Evolutionary conservation across 2,329 filamentous ascomycete genomes (phyloP).

Genomic region (Pseudocercospora fijiensis): DNA sequence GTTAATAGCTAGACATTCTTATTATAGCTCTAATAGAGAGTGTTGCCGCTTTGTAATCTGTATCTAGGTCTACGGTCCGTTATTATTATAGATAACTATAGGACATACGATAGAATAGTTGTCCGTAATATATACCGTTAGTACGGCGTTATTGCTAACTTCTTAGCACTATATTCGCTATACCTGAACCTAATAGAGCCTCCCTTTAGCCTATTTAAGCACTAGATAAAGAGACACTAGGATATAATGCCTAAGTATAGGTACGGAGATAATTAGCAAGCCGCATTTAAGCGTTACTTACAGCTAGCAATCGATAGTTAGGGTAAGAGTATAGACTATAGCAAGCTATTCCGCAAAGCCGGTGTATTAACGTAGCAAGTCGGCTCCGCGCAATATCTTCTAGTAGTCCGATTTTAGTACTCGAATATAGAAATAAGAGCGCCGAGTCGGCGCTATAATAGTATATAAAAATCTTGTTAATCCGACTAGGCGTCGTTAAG

Average conservation of each 20-base stretch:
- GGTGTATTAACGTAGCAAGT: too few species aligned
- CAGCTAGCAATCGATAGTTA: neutral
- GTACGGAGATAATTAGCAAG: neutral
- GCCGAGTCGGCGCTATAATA: too few species aligned
- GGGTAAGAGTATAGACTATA: neutral
- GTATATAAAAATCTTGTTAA: too few species aligned
- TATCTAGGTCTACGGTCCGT: neutral
- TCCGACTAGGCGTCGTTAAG: too few species aligned
- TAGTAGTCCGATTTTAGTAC: neutral
- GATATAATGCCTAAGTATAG: neutral
- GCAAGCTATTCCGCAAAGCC: neutral
- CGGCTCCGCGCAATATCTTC: too few species aligned
- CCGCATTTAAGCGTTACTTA: neutral
- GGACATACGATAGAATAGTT: neutral
- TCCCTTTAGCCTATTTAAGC: too few species aligned
- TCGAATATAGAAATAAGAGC: neutral
- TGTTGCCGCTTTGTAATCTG: neutral
- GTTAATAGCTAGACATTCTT: neutral
- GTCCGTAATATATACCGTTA: neutral
- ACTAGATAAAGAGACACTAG: too few species aligned
- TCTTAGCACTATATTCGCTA: neutral
- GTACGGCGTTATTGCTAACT: neutral
- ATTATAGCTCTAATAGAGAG: neutral
- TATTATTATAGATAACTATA: neutral
- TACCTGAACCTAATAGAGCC: too few species aligned